A percentile compares a stretch with the other conserved stretches of the same genome.
These are phyloP conservation scores for Tremella yokohamensis DNA, from an alignment of 768 basidiomycete species.

Conservation along the genomic window DNA sequence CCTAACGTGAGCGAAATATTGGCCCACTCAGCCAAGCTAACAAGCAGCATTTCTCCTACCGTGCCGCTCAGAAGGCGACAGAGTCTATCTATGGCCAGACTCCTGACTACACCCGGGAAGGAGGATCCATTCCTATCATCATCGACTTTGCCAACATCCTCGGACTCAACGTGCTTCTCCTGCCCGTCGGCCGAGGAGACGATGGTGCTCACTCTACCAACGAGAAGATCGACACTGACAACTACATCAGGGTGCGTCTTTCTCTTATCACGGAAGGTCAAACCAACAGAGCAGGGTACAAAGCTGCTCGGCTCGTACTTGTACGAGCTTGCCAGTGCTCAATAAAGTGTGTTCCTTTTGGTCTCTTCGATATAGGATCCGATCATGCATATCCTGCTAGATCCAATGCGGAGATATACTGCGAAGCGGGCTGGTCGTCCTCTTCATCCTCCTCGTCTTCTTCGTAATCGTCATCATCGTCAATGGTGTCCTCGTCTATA, in stretches of 20 bases:
- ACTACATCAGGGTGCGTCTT: slow-evolving; percentile 74
- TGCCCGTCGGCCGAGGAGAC: slow-evolving; percentile 91
- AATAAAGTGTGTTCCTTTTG: not conserved
- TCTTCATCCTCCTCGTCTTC: slow-evolving; percentile 35
- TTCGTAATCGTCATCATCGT: slow-evolving; percentile 26
- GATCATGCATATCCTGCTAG: slow-evolving; percentile 33
- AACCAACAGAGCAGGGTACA: slow-evolving; percentile 48
- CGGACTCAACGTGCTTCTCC: slow-evolving; percentile 76
- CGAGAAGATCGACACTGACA: slow-evolving; percentile 86
- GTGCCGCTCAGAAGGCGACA: slow-evolving; percentile 82
- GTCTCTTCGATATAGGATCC: not conserved
- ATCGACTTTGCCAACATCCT: slow-evolving; percentile 87
- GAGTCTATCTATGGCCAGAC: slow-evolving; percentile 55
- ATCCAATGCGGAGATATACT: slow-evolving; percentile 44
- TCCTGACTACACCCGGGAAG: slow-evolving; percentile 52
- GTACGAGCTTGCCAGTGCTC: slow-evolving; percentile 61
- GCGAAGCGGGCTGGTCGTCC: slow-evolving; percentile 34
- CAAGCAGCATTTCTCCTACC: slow-evolving; percentile 85
- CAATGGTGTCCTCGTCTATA: slow-evolving; percentile 11
- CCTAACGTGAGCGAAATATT: slow-evolving; percentile 30
- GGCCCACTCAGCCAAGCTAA: slow-evolving; percentile 46
- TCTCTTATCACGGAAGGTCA: not conserved
- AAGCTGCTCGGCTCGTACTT: slow-evolving; percentile 77
- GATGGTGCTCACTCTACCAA: slow-evolving; percentile 80
- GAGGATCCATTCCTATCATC: slow-evolving; percentile 82